Conservation (phyloP, 2,329 filamentous ascomycete genomes). For the Cladosporium sp. region DNA sequence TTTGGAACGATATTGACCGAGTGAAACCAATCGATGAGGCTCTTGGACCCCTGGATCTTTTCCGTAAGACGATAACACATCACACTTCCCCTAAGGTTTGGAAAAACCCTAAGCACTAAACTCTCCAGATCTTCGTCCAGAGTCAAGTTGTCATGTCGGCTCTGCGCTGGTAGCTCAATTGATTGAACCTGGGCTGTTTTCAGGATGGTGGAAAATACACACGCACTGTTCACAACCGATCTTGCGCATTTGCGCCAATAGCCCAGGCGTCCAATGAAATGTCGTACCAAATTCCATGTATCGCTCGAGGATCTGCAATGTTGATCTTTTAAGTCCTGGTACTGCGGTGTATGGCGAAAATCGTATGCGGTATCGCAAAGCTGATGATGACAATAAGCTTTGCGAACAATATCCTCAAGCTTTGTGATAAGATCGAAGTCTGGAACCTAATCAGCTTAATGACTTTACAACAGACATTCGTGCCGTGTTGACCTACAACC, state of each 20-base stretch:
- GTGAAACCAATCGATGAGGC: neutral
- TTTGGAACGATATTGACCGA: neutral
- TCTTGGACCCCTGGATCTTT: neutral
- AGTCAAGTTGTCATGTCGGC: neutral
- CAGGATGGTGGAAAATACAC: neutral
- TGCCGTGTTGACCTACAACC: no score
- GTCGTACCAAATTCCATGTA: neutral
- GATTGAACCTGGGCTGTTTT: neutral
- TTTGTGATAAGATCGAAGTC: no score
- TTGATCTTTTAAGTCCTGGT: neutral
- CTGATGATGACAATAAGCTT: neutral
- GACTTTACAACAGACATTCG: no score
- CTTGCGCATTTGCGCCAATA: neutral
- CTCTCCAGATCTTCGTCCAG: neutral
- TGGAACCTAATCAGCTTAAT: no score
- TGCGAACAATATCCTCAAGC: no score
- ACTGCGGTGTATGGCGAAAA: neutral
- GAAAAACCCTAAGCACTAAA: neutral
- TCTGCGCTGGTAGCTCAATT: neutral
- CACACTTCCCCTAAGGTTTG: neutral
- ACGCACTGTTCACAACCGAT: neutral
- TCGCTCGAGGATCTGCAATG: no score
- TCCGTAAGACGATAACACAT: neutral
- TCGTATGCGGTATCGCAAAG: neutral
- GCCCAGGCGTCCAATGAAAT: neutral